Evolutionary conservation across 1,139 yeast species (phyloP).

Genomic region (Debaryomyces coudertii): DNA sequence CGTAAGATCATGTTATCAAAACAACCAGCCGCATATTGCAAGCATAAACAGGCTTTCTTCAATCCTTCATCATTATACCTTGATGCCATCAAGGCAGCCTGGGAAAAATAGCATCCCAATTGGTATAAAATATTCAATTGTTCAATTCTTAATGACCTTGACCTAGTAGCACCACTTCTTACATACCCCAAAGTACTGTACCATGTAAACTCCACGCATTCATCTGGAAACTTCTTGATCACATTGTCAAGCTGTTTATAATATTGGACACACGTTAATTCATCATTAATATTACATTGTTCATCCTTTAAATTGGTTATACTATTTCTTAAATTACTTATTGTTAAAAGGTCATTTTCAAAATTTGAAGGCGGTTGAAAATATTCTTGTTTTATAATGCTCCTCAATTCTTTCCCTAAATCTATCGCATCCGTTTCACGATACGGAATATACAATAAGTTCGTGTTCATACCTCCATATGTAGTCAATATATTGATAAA

Average conservation of each 20-base stretch:
- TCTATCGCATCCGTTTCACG: conserved; percentile 53
- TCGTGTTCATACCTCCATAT: conserved; percentile 28
- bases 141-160: conserved; percentile 58
- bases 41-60: conserved; percentile 63
- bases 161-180: conserved; percentile 40
- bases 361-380: conserved; percentile 68
- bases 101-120: conserved; percentile 65
- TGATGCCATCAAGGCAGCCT: conserved; percentile 51
- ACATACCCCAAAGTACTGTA: conserved; percentile 64
- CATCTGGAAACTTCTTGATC: conserved; percentile 44
- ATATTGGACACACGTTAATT: conserved; percentile 31
- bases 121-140: conserved; percentile 66
- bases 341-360: conserved; percentile 50
- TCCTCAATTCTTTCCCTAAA: conserved; percentile 48
- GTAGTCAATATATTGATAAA: not conserved
- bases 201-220: conserved; percentile 66
- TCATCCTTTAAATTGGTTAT: conserved; percentile 29
- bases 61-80: conserved; percentile 55
- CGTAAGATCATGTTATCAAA: conserved; percentile 43
- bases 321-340: conserved; percentile 31
- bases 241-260: conserved; percentile 34
- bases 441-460: conserved; percentile 55
- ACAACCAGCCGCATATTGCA: conserved; percentile 74
- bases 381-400: conserved; percentile 59
- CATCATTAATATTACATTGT: conserved; percentile 19